Conservation (phyloP, 164 flowering plant genomes). For the Vitis labrusca region DNA sequence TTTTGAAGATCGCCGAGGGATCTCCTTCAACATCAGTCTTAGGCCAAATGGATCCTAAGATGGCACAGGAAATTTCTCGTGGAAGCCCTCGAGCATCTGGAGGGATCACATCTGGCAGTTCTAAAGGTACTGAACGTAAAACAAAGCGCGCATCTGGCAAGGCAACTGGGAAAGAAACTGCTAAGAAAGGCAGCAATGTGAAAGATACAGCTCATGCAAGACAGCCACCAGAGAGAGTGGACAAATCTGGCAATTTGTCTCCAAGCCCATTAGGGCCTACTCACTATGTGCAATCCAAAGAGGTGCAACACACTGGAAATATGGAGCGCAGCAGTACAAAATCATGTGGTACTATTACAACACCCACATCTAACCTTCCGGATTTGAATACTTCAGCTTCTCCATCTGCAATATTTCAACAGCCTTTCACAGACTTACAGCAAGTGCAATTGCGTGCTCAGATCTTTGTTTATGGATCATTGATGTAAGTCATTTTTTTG, state of each 20-base stretch:
- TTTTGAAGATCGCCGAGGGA: constrained; percentile 35
- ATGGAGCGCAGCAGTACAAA: constrained; percentile 35
- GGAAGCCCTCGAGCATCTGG: constrained; percentile 16
- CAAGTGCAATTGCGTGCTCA: constrained; percentile 99
- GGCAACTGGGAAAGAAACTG: constrained; percentile 41
- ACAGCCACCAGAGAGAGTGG: constrained; percentile 32
- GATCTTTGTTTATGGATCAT: constrained; percentile 96
- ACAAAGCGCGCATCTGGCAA: constrained; percentile 38
- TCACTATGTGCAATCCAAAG: constrained; percentile 37
- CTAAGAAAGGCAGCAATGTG: constrained; percentile 38
- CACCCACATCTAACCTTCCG: constrained; percentile 54
- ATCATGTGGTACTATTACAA: constrained; percentile 30
- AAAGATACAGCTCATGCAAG: constrained; percentile 39
- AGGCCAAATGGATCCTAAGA: constrained; percentile 26
- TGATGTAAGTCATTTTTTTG: constrained; percentile 64
- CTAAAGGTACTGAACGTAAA: constrained; percentile 50
- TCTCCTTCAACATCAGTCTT: constrained; percentile 29
- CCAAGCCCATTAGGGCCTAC: constrained; percentile 27
- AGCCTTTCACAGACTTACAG: constrained; percentile 81
- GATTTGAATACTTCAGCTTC: constrained; percentile 64
- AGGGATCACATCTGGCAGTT: constrained; percentile 22
- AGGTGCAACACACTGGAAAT: constrained; percentile 28
- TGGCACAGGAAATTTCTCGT: neutral
- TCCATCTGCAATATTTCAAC: constrained; percentile 49
- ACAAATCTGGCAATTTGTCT: constrained; percentile 26